Conservation (phyloP, 2,329 filamentous ascomycete species). For the Zasmidium angulare region DNA sequence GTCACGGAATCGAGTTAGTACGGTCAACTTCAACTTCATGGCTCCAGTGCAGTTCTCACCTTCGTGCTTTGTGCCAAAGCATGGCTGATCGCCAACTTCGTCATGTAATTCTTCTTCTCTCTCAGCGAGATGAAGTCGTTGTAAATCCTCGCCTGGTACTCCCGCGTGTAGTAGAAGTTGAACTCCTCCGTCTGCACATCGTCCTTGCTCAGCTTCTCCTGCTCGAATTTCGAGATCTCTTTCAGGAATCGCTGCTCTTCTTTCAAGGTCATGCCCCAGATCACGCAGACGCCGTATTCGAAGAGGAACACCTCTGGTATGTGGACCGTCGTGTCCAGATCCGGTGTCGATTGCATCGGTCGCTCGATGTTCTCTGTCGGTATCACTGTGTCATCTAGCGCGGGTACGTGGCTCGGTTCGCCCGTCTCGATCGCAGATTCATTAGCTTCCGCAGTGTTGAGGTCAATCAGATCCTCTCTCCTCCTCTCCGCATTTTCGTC, state of each 20-base stretch:
- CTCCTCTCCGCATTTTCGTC: slow-evolving; percentile 49
- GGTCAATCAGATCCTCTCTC: slow-evolving; percentile 38
- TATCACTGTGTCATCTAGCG: slow-evolving; percentile 13
- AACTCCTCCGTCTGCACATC: slow-evolving; percentile 96
- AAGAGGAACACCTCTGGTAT: slow-evolving; percentile 95
- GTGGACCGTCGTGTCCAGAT: slow-evolving; percentile 85
- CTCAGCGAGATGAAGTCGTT: slow-evolving; percentile 97
- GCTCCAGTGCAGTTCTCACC: slow-evolving; percentile 42
- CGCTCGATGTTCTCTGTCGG: slow-evolving; percentile 13
- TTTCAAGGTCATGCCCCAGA: slow-evolving; percentile 94
- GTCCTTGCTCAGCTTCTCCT: slow-evolving; percentile 81
- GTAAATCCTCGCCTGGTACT: slow-evolving; percentile 98
- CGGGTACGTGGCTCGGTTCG: slow-evolving; percentile 2
- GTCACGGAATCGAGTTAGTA: slow-evolving; percentile 9
- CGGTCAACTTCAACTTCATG: not conserved
- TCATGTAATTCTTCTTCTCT: slow-evolving; percentile 97
- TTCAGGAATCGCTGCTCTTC: slow-evolving; percentile 91
- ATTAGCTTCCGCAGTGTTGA: slow-evolving; percentile 19
- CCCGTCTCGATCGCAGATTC: slow-evolving; percentile 2
- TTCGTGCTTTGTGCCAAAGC: slow-evolving; percentile 95
- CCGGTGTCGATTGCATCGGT: slow-evolving; percentile 49
- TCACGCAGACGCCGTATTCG: slow-evolving; percentile 94
- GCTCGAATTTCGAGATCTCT: slow-evolving; percentile 91
- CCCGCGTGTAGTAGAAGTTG: slow-evolving; percentile 98
- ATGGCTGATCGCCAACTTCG: slow-evolving; percentile 93